phyloP scores from a whole-genome alignment of 805 yeast species.

The Starmerella floris region DNA sequence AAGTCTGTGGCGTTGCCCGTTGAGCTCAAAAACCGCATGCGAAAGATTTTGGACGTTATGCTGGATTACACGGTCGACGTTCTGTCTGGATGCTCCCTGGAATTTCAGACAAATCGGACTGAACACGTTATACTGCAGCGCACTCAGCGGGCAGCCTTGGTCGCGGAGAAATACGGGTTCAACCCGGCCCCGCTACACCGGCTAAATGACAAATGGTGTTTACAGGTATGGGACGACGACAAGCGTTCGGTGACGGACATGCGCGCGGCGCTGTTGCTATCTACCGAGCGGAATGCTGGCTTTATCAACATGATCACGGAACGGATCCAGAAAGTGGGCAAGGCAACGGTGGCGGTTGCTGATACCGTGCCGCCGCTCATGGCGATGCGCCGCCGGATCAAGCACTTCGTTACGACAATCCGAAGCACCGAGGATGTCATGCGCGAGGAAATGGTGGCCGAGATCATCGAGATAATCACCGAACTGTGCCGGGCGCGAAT shows the following conservation, averaged over 20 bases:
- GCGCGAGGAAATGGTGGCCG: slow-evolving; percentile 69
- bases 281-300: slow-evolving; percentile 49
- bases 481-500: slow-evolving; percentile 39
- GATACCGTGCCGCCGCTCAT: slow-evolving; percentile 37
- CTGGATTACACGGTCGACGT: slow-evolving; percentile 28
- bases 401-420: slow-evolving; percentile 45
- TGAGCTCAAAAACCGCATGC: slow-evolving; percentile 41
- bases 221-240: slow-evolving; percentile 67
- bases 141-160: slow-evolving; percentile 1
- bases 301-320: slow-evolving; percentile 64
- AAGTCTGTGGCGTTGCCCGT: slow-evolving; percentile 31
- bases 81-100: slow-evolving; percentile 18
- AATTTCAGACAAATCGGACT: slow-evolving; percentile 12
- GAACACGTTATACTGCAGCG: not conserved
- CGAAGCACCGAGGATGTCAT: slow-evolving; percentile 55
- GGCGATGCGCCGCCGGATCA: slow-evolving; percentile 42
- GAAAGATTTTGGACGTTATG: slow-evolving; percentile 19
- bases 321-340: slow-evolving; percentile 48
- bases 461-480: slow-evolving; percentile 51
- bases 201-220: slow-evolving; percentile 30
- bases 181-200: not conserved
- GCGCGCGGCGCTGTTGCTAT: slow-evolving; percentile 45
- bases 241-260: slow-evolving; percentile 65
- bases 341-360: slow-evolving; percentile 55
- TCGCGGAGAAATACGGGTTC: not conserved